Evolutionary conservation across 2,329 filamentous ascomycete species (phyloP), one percentile per base, ranked within the genome.

Genomic region (Colletotrichum liriopes): DNA sequence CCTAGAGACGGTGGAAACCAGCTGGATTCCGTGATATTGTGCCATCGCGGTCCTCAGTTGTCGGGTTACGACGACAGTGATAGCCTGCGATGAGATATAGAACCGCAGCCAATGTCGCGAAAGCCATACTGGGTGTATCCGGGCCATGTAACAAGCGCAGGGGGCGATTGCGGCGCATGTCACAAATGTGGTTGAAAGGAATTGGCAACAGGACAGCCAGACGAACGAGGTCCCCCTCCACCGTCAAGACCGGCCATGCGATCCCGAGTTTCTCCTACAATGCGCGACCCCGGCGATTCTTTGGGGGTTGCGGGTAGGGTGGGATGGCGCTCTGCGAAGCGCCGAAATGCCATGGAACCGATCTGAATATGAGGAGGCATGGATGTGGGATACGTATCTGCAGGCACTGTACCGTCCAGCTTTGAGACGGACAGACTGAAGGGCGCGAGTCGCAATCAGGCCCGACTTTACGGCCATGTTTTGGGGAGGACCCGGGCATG

Each of bases 41-140:
- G 59, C 70, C 70, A 72, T 70, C 59, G 60, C 65, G 54, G 70
- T 72, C 32, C 70, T 72, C 54, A 60, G 60, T 60, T 55, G 45
- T 37, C 43, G 45, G 67, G 63, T 56, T 39, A 54, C 12, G 26
- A 61, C 32, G 43, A 35, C 47, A 47, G n/a, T 23, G 16, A 14
- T 54, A n/a, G 67, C 20, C 37, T 47, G 62, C 47, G 3, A n/a
- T 52, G 20, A 47, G 56, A 37, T n/a, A 59, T 11, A 39, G 54
- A 56, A 56, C 32, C n/a, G 32, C 32, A n/a, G 54, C 54, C 54
- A 23, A 39, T 23, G 54, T 56, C 32, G 39, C 12, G 20, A 56
- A 39, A 23, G 54, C n/a, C 35, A 7, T 16, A 56, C 35, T 16
- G 11, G 20, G 54, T 39, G 54, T 14, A 23, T 5, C 20, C 32